phyloP scores from a whole-genome alignment of 2,329 filamentous ascomycete genomes.

The Claviceps lovelessii region DNA sequence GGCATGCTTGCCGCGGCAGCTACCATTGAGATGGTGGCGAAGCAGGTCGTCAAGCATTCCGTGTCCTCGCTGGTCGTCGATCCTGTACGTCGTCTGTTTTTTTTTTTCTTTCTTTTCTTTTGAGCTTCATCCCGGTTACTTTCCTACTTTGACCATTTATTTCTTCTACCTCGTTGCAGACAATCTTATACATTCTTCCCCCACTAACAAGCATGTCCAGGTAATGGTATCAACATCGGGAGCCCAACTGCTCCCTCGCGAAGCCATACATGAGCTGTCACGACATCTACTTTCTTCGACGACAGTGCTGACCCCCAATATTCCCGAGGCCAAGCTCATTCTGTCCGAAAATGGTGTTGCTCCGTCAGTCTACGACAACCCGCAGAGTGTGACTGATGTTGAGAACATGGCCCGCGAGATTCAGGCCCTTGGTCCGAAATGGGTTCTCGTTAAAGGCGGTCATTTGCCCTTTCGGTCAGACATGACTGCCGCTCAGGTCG shows the following conservation, averaged over 20 bases:
- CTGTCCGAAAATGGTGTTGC: conserved; percentile 35
- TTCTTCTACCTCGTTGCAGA: not conserved
- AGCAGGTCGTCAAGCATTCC: conserved; percentile 17
- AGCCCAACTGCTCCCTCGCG: conserved; percentile 48
- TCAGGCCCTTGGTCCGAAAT: conserved; percentile 55
- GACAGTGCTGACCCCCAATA: conserved; percentile 61
- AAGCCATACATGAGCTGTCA: conserved; percentile 48
- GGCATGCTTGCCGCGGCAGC: conserved; percentile 26
- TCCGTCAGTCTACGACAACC: conserved; percentile 17
- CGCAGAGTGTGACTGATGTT: conserved; percentile 49
- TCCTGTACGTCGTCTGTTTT: conserved; percentile 16
- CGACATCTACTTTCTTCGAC: conserved; percentile 48
- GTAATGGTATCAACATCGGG: conserved; percentile 89
- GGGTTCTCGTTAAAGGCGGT: conserved; percentile 80
- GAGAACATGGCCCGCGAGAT: conserved; percentile 53
- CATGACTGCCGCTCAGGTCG: conserved; percentile 40
- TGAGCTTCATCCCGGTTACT: not conserved
- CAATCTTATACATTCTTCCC: not conserved
- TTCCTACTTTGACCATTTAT: not conserved
- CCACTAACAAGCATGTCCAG: conserved; percentile 27
- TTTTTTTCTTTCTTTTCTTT: not conserved
- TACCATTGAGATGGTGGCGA: conserved; percentile 23
- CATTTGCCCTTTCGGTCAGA: conserved; percentile 65
- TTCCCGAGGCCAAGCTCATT: conserved; percentile 58
- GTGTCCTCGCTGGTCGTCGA: conserved; percentile 22